These are phyloP conservation scores for Pulveroboletus sp. DNA, from an alignment of 768 basidiomycete genomes.

Conservation along the genomic window DNA sequence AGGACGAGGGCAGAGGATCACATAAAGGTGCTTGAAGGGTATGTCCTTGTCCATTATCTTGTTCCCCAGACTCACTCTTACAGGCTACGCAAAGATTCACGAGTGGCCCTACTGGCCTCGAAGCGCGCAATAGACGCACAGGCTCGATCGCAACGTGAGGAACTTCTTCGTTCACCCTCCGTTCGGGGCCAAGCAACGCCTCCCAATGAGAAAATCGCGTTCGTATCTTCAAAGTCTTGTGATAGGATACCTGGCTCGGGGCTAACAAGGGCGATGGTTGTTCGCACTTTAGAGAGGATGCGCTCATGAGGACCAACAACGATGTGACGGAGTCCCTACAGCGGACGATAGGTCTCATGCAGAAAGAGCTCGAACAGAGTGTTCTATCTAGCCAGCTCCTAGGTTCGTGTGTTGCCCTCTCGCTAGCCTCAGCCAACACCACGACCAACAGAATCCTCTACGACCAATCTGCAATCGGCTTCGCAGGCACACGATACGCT, in stretches of 20 bases:
- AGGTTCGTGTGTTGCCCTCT: slow-evolving; percentile 39
- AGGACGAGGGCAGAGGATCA: slow-evolving; percentile 47
- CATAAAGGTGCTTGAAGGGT: slow-evolving; percentile 48
- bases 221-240: slow-evolving; percentile 25
- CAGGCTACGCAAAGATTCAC: slow-evolving; percentile 59
- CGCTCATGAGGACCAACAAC: slow-evolving; percentile 82
- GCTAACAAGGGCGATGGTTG: background rate
- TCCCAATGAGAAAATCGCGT: slow-evolving; percentile 59
- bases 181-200: slow-evolving; percentile 40
- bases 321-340: slow-evolving; percentile 86
- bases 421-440: background rate
- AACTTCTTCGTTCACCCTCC: slow-evolving; percentile 55
- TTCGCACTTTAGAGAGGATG: slow-evolving; percentile 59
- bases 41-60: slow-evolving; percentile 16
- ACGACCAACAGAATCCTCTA: slow-evolving; percentile 60
- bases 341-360: slow-evolving; percentile 82
- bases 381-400: slow-evolving; percentile 84
- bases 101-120: slow-evolving; percentile 66
- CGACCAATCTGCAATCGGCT: slow-evolving; percentile 67
- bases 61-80: background rate
- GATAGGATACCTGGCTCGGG: background rate
- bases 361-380: slow-evolving; percentile 86
- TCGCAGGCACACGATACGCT: slow-evolving; percentile 75
- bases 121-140: slow-evolving; percentile 68
- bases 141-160: slow-evolving; percentile 56